phyloP scores from a whole-genome alignment of 2,329 filamentous ascomycete genomes.

The Leptodontidium sp. region DNA sequence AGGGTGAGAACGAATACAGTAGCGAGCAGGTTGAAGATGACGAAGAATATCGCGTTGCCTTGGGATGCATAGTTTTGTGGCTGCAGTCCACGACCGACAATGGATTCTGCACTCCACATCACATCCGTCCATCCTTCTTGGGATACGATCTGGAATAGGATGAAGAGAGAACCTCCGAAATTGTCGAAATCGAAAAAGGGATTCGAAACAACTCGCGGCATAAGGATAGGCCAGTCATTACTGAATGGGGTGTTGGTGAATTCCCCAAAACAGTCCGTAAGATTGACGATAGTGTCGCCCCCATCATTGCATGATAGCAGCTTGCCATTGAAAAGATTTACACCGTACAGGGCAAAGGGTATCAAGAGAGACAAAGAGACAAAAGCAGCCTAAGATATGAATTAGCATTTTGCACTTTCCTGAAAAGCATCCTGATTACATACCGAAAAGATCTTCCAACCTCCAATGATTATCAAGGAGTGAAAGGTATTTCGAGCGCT shows the following conservation, averaged over 20 bases:
- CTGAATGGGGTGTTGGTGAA: constrained; percentile 79
- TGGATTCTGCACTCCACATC: constrained; percentile 83
- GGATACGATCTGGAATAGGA: constrained; percentile 97
- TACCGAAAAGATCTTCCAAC: constrained; percentile 81
- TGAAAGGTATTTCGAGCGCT: constrained; percentile 97
- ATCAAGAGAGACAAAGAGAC: constrained; percentile 94
- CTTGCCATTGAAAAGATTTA: constrained; percentile 90
- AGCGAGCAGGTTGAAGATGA: constrained; percentile 94
- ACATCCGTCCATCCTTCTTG: constrained; percentile 98
- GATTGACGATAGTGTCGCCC: constrained; percentile 60
- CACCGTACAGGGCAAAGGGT: constrained; percentile 93
- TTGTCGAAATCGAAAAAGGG: constrained; percentile 92
- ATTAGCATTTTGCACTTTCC: constrained; percentile 22
- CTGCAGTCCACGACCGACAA: constrained; percentile 79
- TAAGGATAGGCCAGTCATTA: constrained; percentile 77
- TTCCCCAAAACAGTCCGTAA: constrained; percentile 85
- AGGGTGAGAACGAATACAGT: constrained; percentile 96
- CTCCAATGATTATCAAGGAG: constrained; percentile 91
- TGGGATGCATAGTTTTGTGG: constrained; percentile 73
- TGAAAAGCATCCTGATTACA: constrained; percentile 18
- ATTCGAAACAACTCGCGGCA: constrained; percentile 83
- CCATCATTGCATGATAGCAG: constrained; percentile 83
- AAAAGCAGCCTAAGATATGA: constrained; percentile 70
- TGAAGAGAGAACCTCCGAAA: constrained; percentile 92
- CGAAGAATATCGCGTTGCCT: constrained; percentile 92